A percentile compares a stretch with the other conserved stretches of the same genome.
Evolutionary conservation across 2,329 filamentous ascomycete genomes (phyloP).

Genomic region (Scleromitrula shiraiana): DNA sequence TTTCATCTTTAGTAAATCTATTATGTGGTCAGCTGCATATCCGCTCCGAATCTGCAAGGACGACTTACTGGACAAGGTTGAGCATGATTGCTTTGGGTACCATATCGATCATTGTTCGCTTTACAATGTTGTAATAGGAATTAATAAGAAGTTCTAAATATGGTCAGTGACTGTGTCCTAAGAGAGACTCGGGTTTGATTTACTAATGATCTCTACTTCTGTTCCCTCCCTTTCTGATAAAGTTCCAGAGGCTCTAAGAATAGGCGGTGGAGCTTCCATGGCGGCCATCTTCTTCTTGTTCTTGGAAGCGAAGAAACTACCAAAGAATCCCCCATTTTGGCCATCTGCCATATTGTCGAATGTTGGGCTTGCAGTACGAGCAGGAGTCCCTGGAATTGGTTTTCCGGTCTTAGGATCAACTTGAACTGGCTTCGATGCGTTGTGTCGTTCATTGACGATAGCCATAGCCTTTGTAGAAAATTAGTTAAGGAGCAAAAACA

Average conservation of each 20-base stretch:
- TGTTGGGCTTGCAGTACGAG: slow-evolving; percentile 68
- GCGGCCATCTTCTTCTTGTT: slow-evolving; percentile 99
- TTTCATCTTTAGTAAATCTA: slow-evolving; percentile 93
- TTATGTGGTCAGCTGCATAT: slow-evolving; percentile 12
- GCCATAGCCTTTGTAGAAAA: slow-evolving; percentile 66
- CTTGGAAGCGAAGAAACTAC: slow-evolving; percentile 97
- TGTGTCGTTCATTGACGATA: slow-evolving; percentile 90
- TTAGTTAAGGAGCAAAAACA: slow-evolving; percentile 22
- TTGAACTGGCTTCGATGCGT: slow-evolving; percentile 74
- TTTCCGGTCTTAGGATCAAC: slow-evolving; percentile 99
- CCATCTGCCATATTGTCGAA: slow-evolving; percentile 44
- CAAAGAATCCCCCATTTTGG: slow-evolving; percentile 79
- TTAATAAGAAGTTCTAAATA: slow-evolving; percentile 78
- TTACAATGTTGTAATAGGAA: slow-evolving; percentile 97
- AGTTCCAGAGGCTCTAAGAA: slow-evolving; percentile 87
- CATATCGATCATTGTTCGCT: slow-evolving; percentile 99
- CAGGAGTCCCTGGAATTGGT: slow-evolving; percentile 67
- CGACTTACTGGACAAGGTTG: slow-evolving; percentile 80
- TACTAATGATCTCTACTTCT: slow-evolving; percentile 97
- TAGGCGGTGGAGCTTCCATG: slow-evolving; percentile 92
- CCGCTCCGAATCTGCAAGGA: background rate
- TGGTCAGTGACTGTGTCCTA: slow-evolving; percentile 15
- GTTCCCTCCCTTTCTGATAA: slow-evolving; percentile 90
- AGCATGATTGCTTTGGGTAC: slow-evolving; percentile 99
- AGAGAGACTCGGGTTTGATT: slow-evolving; percentile 31